Conservation (phyloP, 129 eudicot species). For the carrot (Daucus carota) region DNA sequence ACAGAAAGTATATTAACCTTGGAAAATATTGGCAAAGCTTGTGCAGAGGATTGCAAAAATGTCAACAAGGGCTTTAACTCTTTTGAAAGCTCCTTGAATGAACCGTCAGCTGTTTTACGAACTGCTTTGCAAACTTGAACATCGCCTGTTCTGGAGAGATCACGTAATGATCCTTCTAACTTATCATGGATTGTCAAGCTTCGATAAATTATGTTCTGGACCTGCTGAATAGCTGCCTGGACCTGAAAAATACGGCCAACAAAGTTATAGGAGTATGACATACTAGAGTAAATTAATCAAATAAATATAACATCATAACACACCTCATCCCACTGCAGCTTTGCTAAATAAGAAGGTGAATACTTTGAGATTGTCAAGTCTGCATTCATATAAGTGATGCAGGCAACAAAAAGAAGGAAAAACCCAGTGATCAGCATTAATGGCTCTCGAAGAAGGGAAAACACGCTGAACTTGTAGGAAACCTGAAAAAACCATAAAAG, state of each 20-base stretch:
- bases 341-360: constrained; percentile 81
- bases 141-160: constrained; percentile 90
- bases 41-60: constrained; percentile 72
- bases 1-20: constrained; percentile 41
- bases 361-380: constrained; percentile 96
- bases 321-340: constrained; percentile 98
- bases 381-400: constrained; percentile 68
- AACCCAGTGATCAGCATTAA: constrained; percentile 81
- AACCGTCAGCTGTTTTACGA: constrained; percentile 77
- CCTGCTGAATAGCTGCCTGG: constrained; percentile 63
- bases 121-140: constrained; percentile 80
- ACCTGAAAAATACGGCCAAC: constrained; percentile 39
- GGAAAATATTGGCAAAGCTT: constrained; percentile 55
- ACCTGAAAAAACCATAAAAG: constrained; percentile 44
- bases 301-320: background rate
- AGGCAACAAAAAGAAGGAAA: constrained; percentile 76
- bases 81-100: constrained; percentile 74
- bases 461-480: constrained; percentile 78
- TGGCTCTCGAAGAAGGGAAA: constrained; percentile 76
- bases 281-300: background rate
- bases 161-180: constrained; percentile 78
- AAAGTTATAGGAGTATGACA: background rate
- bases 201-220: constrained; percentile 48
- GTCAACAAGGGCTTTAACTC: constrained; percentile 72
- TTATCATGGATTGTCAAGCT: constrained; percentile 62